Evolutionary conservation across 2,329 filamentous ascomycete species (phyloP), one percentile per base, ranked within the genome.

Genomic region (Exophiala mesophila): DNA sequence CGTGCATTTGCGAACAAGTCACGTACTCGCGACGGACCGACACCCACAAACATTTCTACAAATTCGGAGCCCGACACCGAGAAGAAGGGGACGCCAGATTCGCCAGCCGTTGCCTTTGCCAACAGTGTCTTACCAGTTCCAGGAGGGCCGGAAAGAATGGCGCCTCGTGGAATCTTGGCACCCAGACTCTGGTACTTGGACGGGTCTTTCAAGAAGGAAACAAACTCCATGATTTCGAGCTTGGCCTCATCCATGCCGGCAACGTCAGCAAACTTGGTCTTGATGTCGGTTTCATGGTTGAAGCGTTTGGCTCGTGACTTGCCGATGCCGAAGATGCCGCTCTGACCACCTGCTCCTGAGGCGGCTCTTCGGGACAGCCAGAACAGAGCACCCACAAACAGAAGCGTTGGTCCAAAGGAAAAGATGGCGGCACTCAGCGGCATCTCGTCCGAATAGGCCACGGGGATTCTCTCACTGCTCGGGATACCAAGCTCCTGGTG

Each of bases 1-100:
- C 92, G 81, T 13, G 92, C 92, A 56, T 87, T 95, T 44, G 88
- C 82, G 59, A 98, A 98, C 39, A 98, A 71, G 65, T 98, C 92
- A 57, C 92, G 82, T 37, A 98, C 92, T 66, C 92, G 80, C 20
- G 90, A 97, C 15, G 92, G 87, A 66, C 92, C 92, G 47, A 98
- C 92, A 78, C 92, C 92, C 38, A 98, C 92, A 62, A 98, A 98
- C 90, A 98, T 98, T 69, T 98, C 92, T 21, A 98, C 90, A 61
- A 98, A 98, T 64, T 98, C 92, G 36, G 92, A 98, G 62, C 92
- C 92, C 64, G 88, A 96, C 57, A 98, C 92, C 59, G 87, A 95
- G 76, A 89, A 98, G 76, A 98, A 98, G 1, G 92, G 92, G 21
- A 98, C 92, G 31, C 85, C 84, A 18, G 92, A 96, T 70, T 98